A percentile compares a stretch with the other conserved stretches of the same genome.
These are phyloP conservation scores for Kondoa subrosea DNA, from an alignment of 768 basidiomycete genomes.

Conservation along the genomic window DNA sequence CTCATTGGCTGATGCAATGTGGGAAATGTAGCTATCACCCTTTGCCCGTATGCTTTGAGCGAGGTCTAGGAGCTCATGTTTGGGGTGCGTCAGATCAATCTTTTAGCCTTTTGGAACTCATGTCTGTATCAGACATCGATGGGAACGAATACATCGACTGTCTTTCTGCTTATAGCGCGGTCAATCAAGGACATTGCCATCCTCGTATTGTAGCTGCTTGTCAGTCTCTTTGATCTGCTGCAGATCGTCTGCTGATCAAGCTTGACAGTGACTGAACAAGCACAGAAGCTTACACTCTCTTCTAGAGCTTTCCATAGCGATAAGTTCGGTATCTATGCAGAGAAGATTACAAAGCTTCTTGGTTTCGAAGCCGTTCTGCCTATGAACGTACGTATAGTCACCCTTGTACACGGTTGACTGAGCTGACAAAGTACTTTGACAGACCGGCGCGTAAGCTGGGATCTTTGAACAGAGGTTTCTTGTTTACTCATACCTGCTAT, in stretches of 20 bases:
- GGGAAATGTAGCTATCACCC: neutral
- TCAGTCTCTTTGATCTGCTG: neutral
- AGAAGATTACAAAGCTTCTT: slow-evolving; percentile 64
- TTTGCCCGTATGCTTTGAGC: slow-evolving; percentile 51
- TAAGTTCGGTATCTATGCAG: slow-evolving; percentile 73
- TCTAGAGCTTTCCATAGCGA: slow-evolving; percentile 94
- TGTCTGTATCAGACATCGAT: slow-evolving; percentile 72
- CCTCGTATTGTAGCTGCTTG: slow-evolving; percentile 43
- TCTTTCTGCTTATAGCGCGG: slow-evolving; percentile 91
- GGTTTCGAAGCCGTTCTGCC: slow-evolving; percentile 43
- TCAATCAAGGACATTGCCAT: slow-evolving; percentile 68
- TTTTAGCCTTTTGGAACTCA: slow-evolving; percentile 35
- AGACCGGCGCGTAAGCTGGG: slow-evolving; percentile 55
- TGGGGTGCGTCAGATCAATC: slow-evolving; percentile 24
- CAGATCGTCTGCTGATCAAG: slow-evolving; percentile 37
- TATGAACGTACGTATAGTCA: neutral
- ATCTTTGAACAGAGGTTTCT: slow-evolving; percentile 99
- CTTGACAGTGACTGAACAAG: slow-evolving; percentile 54
- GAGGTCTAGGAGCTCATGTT: slow-evolving; percentile 60
- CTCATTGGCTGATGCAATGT: neutral
- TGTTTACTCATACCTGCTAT: no score
- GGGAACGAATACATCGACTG: slow-evolving; percentile 94
- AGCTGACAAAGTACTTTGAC: no score
- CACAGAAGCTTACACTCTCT: slow-evolving; percentile 75
- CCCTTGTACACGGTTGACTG: neutral